These are phyloP conservation scores for Teunomyces lycoperdinae DNA, from an alignment of 805 yeast genomes.

Conservation along the genomic window DNA sequence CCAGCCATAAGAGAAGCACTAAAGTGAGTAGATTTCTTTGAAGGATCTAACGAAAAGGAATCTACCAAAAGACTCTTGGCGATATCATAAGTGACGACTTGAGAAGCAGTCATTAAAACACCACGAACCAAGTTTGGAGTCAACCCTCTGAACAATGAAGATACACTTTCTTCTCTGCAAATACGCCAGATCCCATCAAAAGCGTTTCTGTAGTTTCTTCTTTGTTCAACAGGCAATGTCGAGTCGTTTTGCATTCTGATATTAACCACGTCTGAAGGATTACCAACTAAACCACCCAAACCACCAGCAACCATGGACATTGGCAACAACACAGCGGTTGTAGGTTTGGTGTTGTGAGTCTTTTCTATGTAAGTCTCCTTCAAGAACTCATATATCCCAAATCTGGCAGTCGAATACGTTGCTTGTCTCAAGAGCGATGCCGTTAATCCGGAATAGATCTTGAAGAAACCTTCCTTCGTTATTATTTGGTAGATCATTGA, in stretches of 20 bases:
- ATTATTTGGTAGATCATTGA: slow-evolving; percentile 61
- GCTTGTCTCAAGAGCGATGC: slow-evolving; percentile 85
- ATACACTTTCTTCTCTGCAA: slow-evolving; percentile 54
- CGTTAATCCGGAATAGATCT: slow-evolving; percentile 76
- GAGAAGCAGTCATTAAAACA: slow-evolving; percentile 85
- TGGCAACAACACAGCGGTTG: slow-evolving; percentile 61
- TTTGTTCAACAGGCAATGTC: slow-evolving; percentile 56
- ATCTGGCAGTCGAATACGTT: slow-evolving; percentile 82
- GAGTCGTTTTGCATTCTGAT: slow-evolving; percentile 91
- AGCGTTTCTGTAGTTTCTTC: slow-evolving; percentile 76
- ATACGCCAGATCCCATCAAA: slow-evolving; percentile 70
- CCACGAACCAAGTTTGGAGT: slow-evolving; percentile 79
- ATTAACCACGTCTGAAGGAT: slow-evolving; percentile 84
- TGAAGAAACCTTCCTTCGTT: slow-evolving; percentile 61
- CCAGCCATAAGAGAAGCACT: slow-evolving; percentile 79
- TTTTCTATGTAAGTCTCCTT: slow-evolving; percentile 50
- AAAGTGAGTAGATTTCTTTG: slow-evolving; percentile 69
- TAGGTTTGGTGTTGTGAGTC: slow-evolving; percentile 45
- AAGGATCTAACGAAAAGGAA: slow-evolving; percentile 49
- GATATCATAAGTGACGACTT: slow-evolving; percentile 82
- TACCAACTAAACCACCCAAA: slow-evolving; percentile 81
- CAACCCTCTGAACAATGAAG: slow-evolving; percentile 67
- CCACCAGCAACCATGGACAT: slow-evolving; percentile 86
- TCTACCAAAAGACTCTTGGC: slow-evolving; percentile 61
- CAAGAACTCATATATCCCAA: slow-evolving; percentile 78